Conservation (phyloP, 352 stramenopile genomes). For the Globisporangium orthogonon region DNA sequence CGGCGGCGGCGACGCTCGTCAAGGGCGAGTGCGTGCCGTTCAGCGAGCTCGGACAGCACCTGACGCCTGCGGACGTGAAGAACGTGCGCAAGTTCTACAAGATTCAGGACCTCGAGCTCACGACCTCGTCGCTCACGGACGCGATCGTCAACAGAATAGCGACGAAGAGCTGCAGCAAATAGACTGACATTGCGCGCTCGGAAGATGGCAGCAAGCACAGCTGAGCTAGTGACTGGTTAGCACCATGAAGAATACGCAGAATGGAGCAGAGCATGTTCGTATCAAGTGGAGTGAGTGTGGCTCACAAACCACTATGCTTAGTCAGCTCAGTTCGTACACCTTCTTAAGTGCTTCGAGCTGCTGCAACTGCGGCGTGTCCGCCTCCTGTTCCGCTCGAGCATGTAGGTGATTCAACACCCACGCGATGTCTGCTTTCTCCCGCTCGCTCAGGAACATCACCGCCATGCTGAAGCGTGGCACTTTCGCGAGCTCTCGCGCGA, state of each 20-base stretch:
- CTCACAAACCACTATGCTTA: background rate
- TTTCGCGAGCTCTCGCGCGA: constrained; percentile 31
- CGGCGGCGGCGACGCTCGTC: constrained; percentile 30
- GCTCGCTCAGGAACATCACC: constrained; percentile 66
- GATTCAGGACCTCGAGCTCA: constrained; percentile 73
- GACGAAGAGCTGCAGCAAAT: constrained; percentile 86
- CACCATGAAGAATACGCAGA: background rate
- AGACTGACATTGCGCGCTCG: constrained; percentile 6
- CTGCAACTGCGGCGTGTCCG: background rate
- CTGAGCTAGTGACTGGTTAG: background rate
- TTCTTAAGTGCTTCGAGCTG: constrained; percentile 28
- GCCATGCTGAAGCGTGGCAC: constrained; percentile 76
- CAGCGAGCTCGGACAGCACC: constrained; percentile 38
- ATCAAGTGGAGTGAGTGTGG: background rate
- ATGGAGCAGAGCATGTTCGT: background rate
- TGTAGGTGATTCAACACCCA: constrained; percentile 36
- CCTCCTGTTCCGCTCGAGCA: background rate
- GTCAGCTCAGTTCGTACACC: constrained; percentile 29
- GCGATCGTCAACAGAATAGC: constrained; percentile 78
- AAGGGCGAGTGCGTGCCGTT: constrained; percentile 42
- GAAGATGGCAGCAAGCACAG: too few relatives aligned
- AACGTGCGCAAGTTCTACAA: constrained; percentile 82
- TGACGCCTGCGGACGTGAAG: constrained; percentile 41
- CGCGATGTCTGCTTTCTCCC: constrained; percentile 49
- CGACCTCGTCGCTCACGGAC: constrained; percentile 51